phyloP scores from a whole-genome alignment of 352 stramenopile species.

The Globisporangium paroecandrum region DNA sequence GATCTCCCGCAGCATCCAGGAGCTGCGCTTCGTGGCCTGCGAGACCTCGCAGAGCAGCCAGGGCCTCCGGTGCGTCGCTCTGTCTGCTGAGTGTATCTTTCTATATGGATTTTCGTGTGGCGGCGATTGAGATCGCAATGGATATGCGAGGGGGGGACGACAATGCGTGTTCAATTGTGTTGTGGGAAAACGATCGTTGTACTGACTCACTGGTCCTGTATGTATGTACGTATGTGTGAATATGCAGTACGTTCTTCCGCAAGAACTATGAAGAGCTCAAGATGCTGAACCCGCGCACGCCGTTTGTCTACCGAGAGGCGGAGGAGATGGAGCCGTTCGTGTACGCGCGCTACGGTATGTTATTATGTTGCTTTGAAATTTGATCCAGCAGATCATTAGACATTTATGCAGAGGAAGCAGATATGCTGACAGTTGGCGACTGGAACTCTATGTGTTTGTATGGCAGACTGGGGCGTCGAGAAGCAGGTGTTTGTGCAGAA shows the following conservation, averaged over 20 bases:
- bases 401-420: not conserved
- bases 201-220: constrained; percentile 12
- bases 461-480: constrained; percentile 75
- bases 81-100: not conserved
- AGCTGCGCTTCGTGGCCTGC: constrained; percentile 83
- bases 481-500: constrained; percentile 80
- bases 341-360: constrained; percentile 71
- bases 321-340: constrained; percentile 87
- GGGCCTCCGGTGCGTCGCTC: constrained; percentile 59
- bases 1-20: constrained; percentile 82
- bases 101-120: not conserved
- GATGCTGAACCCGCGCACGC: constrained; percentile 83
- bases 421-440: not conserved
- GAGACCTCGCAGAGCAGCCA: constrained; percentile 82
- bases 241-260: constrained; percentile 73
- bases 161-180: not conserved
- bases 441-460: not conserved
- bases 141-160: not conserved
- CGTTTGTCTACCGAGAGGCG: constrained; percentile 84
- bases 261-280: constrained; percentile 88
- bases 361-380: not conserved
- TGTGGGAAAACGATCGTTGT: not conserved
- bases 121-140: not conserved
- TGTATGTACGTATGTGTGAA: not conserved
- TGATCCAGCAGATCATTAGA: not conserved